A percentile compares a stretch with the other conserved stretches of the same genome.
These are phyloP conservation scores for Aechmea fasciata DNA, from an alignment of 176 grass and related monocot genomes.

Conservation along the genomic window DNA sequence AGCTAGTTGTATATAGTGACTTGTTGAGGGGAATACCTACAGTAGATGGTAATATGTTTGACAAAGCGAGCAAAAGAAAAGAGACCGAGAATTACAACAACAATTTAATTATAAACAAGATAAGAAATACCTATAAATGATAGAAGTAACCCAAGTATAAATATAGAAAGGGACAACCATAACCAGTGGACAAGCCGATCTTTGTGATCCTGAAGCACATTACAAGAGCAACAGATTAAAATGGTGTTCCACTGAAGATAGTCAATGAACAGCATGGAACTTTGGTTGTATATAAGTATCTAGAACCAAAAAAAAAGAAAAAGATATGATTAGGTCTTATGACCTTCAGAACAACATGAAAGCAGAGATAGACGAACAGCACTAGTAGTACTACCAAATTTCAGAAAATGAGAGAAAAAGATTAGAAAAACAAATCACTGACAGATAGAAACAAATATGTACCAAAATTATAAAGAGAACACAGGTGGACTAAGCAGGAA, in stretches of 20 bases:
- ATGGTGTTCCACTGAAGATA: neutral
- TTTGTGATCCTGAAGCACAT: constrained; percentile 22
- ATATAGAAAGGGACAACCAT: constrained; percentile 14
- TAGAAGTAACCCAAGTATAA: constrained; percentile 8
- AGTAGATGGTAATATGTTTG: neutral
- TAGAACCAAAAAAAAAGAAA: neutral
- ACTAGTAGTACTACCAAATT: neutral
- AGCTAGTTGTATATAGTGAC: constrained; percentile 23
- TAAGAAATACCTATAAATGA: constrained; percentile 7
- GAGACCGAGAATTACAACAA: neutral
- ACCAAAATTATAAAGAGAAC: neutral
- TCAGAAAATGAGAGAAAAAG: neutral
- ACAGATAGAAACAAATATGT: neutral
- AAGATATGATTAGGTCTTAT: neutral
- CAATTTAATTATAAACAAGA: neutral
- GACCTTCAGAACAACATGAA: neutral
- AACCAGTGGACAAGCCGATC: constrained; percentile 12
- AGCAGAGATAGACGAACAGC: neutral
- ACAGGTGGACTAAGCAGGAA: neutral
- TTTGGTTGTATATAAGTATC: neutral
- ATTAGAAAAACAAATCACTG: neutral
- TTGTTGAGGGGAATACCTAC: constrained; percentile 27
- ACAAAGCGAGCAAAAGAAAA: neutral
- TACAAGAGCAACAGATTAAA: neutral
- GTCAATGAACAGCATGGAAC: neutral